Base-by-base conservation (phyloP, 2,329 filamentous ascomycete genomes). In the Calonectria multiphialidica region DNA sequence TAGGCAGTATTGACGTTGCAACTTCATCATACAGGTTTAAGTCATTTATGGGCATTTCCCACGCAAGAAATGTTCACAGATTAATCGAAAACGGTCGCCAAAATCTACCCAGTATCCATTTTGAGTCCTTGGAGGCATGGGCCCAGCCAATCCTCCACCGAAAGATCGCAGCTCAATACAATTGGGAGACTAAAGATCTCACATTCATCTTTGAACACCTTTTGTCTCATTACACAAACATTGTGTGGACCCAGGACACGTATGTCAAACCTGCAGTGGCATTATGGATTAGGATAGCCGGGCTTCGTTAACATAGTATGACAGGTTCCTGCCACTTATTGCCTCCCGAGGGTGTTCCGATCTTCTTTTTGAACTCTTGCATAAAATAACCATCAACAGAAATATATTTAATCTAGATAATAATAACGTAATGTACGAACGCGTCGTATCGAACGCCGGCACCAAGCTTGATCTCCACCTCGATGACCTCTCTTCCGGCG, bases 51-150 rank as follows among this genome's bases (percentile, higher is more conserved):
- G 28, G 15, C 7, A 10, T 7, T 15, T 9, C 53, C 6, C 16
- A 16, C 5, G 33, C 53, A 25, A 23, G 35, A 40, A n/a, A 59
- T 16, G 21, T 59, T 15, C 10, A 59, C 16, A 13, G 40, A 12
- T 40, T 59, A 5, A 8, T 21, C 6, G 13, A 15, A 66, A 68
- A 25, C 40, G 21, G 44, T 53, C 61, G n/a, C 18, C 30, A 33
- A 50, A 55, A 3, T 42, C 65, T 23, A 37, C 59, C 13, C 45
- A 18, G 23, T 8, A 49, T 55, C 13, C 53, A 74, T 2, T 25
- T 67, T 7, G 45, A 30, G n/a, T 74, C 65, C 18, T 75, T 75
- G 5, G 23, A 62, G 15, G 28, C 40, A 33, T 70, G 71, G 73
- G 40, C 44, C 53, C 25, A 47, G 25, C 30, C 59, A 0, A 55